Base-by-base conservation (phyloP, 2,329 filamentous ascomycete genomes). In the Microcera coccophila region DNA sequence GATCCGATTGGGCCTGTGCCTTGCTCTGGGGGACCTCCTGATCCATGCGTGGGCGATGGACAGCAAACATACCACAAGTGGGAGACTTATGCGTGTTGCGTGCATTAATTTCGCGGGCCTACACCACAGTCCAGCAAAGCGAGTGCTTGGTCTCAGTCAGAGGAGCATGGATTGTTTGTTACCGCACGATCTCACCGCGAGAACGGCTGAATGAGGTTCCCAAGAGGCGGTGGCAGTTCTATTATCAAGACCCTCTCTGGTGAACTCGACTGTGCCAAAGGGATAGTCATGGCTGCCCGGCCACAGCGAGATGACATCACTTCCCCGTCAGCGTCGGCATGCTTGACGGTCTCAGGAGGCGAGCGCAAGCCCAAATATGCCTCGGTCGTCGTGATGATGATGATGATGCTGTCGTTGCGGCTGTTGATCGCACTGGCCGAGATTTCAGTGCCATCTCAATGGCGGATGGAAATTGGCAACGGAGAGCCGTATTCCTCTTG, bases 11-110 rank as follows among this genome's bases (percentile, higher is more conserved):
- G 55, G 44, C 44, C 40, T 35, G 38, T 47, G 29, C 42, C 40
- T 37, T 41, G 33, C 39, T 49, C 53, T 50, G 42, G 41, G 47
- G 49, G 44, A 54, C 52, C 39, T 50, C 47, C 40, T 54, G 47
- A 54, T 53, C 50, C 44, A 55, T 54, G 51, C 38, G 41, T 45
- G 44, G 44, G 41, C 38, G 28, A 39, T 34, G 40, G 51, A 44
- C 24, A 50, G 44, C 49, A 58, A 58, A 58, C 55, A 57, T 52
- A 43, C 53, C 52, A 57, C 50, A 46, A 48, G 44, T 39, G 39
- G 41, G 45, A 55, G 52, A 52, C 43, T 55, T 53, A 52, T 58
- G 55, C 52, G 53, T 47, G 49, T 58, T 55, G 55, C 50, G 52
- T 52, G 55, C 55, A 58, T 58, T 58, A 48, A 55, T 39, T 8